Evolutionary conservation across 139 green algal genomes (phyloP).

Genomic region (Diplosphaera chodatii): DNA sequence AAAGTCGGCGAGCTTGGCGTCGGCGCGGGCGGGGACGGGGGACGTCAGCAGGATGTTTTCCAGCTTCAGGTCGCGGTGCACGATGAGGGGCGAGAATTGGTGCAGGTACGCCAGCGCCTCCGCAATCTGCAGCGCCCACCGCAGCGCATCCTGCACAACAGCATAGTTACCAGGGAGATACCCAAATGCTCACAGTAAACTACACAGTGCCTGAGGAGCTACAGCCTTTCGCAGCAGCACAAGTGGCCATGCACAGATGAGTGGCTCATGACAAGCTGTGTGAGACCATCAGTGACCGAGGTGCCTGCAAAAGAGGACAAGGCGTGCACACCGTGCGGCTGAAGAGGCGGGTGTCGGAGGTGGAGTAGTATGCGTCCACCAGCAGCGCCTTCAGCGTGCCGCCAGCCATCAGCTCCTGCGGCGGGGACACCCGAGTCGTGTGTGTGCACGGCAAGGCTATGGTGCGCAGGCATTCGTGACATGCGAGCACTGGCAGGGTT

Average conservation of each 20-base stretch:
- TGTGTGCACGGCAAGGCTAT: too few relatives aligned
- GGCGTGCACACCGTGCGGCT: neutral
- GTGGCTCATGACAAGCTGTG: too few relatives aligned
- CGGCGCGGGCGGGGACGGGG: neutral
- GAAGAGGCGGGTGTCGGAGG: neutral
- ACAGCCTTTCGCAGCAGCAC: too few relatives aligned
- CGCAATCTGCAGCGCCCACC: conserved; percentile 52
- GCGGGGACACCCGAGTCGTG: too few relatives aligned
- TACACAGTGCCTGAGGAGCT: too few relatives aligned
- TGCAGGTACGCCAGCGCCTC: conserved; percentile 70
- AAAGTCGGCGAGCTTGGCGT: conserved; percentile 46
- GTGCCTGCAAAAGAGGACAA: too few relatives aligned
- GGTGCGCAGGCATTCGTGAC: too few relatives aligned
- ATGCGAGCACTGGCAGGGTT: too few relatives aligned
- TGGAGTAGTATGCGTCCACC: conserved; percentile 1
- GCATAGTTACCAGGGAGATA: too few relatives aligned
- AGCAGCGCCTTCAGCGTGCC: conserved; percentile 53
- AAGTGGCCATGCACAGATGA: too few relatives aligned
- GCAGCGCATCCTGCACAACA: conserved; percentile 44
- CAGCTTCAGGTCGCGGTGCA: conserved; percentile 76
- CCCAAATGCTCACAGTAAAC: too few relatives aligned
- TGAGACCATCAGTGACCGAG: too few relatives aligned
- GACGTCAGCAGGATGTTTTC: conserved; percentile 47
- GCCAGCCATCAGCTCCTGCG: conserved; percentile 49
- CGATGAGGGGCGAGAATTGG: conserved; percentile 56